These are phyloP conservation scores for Aspergillus panamensis DNA, from an alignment of 495 filamentous ascomycete species.

Conservation along the genomic window DNA sequence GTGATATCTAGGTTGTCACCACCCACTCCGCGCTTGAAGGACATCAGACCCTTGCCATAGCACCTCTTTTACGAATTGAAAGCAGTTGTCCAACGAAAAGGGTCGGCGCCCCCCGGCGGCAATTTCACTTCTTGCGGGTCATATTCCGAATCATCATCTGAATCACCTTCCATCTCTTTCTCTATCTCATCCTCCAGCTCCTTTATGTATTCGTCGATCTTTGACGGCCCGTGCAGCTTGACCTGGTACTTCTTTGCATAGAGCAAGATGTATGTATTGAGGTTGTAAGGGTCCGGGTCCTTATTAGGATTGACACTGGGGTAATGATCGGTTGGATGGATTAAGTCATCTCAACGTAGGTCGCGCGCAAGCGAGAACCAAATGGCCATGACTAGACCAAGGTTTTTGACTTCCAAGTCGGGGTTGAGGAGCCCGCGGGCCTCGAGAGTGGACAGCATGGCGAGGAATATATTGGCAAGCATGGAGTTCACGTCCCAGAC, in stretches of 20 bases:
- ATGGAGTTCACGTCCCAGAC: slow-evolving; percentile 16
- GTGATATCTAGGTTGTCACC: slow-evolving; percentile 29
- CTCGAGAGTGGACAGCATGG: slow-evolving; percentile 30
- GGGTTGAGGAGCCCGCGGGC: slow-evolving; percentile 24
- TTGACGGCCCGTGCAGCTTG: slow-evolving; percentile 14
- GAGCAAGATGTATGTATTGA: slow-evolving; percentile 15
- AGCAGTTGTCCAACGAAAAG: neutral
- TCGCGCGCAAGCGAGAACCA: slow-evolving; percentile 16
- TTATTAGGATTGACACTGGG: slow-evolving; percentile 11
- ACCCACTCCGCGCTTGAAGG: slow-evolving; percentile 19
- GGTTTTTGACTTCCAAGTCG: slow-evolving; percentile 32
- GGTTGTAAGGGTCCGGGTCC: neutral
- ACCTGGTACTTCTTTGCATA: slow-evolving; percentile 24
- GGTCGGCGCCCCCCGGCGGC: slow-evolving; percentile 8
- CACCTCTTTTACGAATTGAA: slow-evolving; percentile 18
- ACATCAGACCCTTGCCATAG: slow-evolving; percentile 22
- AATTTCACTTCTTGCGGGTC: no score
- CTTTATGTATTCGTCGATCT: slow-evolving; percentile 8
- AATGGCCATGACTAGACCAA: slow-evolving; percentile 30
- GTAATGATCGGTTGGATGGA: neutral
- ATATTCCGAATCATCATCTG: no score
- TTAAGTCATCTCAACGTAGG: neutral
- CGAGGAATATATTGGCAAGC: slow-evolving; percentile 31
- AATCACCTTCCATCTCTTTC: no score
- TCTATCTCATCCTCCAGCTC: slow-evolving; percentile 13